phyloP scores from a whole-genome alignment of 139 green algal genomes.

The Pseudopediastrum boryanum region DNA sequence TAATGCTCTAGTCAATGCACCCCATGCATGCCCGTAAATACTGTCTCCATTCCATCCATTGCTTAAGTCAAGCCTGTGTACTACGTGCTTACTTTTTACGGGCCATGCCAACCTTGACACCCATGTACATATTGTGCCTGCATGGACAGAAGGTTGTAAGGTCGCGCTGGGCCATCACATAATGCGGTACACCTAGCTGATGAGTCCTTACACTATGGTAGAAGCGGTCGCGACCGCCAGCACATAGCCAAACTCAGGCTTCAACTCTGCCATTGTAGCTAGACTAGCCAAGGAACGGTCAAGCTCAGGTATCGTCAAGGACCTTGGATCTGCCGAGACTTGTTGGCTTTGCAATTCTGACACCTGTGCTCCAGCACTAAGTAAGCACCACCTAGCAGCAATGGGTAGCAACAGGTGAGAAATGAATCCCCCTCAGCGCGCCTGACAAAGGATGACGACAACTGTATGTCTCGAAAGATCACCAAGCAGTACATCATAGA shows the following conservation, averaged over 20 bases:
- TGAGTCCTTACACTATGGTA: conserved; percentile 21
- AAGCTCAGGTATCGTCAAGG: no score
- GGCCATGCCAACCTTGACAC: conserved; percentile 10
- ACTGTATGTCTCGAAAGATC: no score
- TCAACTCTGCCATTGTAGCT: background rate
- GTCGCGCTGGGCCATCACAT: background rate
- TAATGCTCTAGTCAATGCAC: background rate
- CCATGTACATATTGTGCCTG: conserved; percentile 46
- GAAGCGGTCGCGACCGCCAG: conserved; percentile 1
- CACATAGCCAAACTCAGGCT: conserved; percentile 30
- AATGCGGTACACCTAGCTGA: background rate
- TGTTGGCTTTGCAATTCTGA: no score
- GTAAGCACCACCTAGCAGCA: no score
- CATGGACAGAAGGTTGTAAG: background rate
- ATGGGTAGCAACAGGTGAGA: no score
- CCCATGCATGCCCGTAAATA: background rate
- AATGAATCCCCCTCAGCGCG: no score
- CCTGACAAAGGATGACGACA: no score
- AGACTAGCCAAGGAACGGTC: no score
- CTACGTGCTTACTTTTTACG: conserved; percentile 1
- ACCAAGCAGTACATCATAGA: no score
- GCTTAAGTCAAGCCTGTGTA: background rate
- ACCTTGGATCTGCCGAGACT: no score
- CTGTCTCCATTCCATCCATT: background rate
- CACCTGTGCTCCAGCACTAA: no score